phyloP scores from a whole-genome alignment of 1,284 basidiomycete genomes.

The Apiotrichum porosum region DNA sequence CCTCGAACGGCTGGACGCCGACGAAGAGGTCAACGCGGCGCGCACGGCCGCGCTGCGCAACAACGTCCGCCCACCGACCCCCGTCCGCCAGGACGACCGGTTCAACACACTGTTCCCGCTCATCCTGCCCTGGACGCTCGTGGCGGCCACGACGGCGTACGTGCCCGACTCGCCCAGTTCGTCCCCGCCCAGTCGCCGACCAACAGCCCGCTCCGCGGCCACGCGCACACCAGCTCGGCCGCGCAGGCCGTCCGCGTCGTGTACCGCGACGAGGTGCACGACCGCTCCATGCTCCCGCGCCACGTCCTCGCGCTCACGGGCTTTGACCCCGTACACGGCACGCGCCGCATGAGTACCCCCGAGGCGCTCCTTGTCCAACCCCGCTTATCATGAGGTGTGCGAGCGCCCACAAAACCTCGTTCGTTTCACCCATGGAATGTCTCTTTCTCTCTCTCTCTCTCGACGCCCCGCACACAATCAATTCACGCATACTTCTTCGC shows the following conservation, averaged over 20 bases:
- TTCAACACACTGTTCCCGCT: slow-evolving; percentile 50
- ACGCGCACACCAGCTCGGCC: not conserved
- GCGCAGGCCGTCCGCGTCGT: slow-evolving; percentile 8
- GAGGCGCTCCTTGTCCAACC: slow-evolving; percentile 12
- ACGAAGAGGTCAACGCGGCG: slow-evolving; percentile 7
- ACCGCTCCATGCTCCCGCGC: slow-evolving; percentile 5
- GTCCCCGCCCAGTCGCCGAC: slow-evolving; percentile 3
- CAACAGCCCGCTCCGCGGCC: slow-evolving; percentile 2
- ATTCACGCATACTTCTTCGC: no score
- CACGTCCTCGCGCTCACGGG: slow-evolving; percentile 14
- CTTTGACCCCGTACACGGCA: slow-evolving; percentile 1
- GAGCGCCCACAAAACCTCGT: not conserved
- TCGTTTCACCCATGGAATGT: not conserved
- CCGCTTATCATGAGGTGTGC: not conserved
- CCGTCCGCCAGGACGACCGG: slow-evolving; percentile 33
- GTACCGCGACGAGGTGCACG: slow-evolving; percentile 12
- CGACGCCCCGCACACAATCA: no score
- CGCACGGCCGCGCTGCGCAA: slow-evolving; percentile 10
- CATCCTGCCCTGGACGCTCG: slow-evolving; percentile 37
- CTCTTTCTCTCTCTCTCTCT: not conserved
- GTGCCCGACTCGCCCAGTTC: slow-evolving; percentile 11
- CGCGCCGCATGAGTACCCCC: slow-evolving; percentile 13
- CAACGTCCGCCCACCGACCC: slow-evolving; percentile 28
- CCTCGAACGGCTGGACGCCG: slow-evolving; percentile 48
- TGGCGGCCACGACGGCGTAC: slow-evolving; percentile 5